Evolutionary conservation across 805 yeast genomes (phyloP), one percentile per base, ranked within the genome.

Genomic region (Metschnikowia continentalis): DNA sequence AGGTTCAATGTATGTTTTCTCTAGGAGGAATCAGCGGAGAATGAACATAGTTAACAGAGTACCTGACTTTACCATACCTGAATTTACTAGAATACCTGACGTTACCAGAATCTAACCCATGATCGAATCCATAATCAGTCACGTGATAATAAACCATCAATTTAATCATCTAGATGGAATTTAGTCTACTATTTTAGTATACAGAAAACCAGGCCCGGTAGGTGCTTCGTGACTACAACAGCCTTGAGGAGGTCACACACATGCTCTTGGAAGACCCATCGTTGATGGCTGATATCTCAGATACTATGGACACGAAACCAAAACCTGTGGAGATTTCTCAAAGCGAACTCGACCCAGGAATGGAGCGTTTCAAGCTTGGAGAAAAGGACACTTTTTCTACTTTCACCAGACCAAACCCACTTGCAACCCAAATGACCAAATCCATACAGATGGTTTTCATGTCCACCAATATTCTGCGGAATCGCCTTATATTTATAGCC

Each of bases 181-280:
- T 23, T 23, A 23, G 2, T 2, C 8, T 23, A 23, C 8, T 8
- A 7, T 23, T 23, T 23, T 23, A 23, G 26, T 7, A 23, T 17
- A 68, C 79, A 0, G 60, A 64, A 3, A 65, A 70, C 0, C 77
- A 81, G 61, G 77, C 84, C 0, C 68, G 67, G 14, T 69, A 71
- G 1, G 58, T 88, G 2, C 65, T 89, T 13, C 61, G 67, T 22
- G 70, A 76, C 33, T 68, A 81, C 57, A 71, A 75, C 40, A 68
- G 77, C 40, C 80, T 84, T 1, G 92, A 86, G 54, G 51, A 61
- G 33, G 81, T 81, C 0, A 84, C 87, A 1, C 75, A 81, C 55
- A 61, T 72, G 38, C 61, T 90, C 14, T 70, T 90, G 15, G 96
- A 88, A 56, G 70, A 82, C 48, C 88, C 91, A 0, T 71, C 68